These are phyloP conservation scores for Podaxis sp. DNA, from an alignment of 768 basidiomycete genomes.

Conservation along the genomic window DNA sequence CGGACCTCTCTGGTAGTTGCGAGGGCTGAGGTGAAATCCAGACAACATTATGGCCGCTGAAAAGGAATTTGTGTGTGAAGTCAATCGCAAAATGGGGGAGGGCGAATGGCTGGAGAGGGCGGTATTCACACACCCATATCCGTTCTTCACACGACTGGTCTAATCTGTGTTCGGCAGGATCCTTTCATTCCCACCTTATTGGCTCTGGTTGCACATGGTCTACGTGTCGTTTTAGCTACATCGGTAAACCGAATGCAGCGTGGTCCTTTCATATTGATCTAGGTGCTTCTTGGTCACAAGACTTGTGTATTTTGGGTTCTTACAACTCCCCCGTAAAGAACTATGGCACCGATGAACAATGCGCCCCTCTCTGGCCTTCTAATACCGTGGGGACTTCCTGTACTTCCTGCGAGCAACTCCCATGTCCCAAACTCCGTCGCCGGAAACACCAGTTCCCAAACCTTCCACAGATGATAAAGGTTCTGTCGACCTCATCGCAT, in stretches of 20 bases:
- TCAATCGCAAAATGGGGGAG: constrained; percentile 2
- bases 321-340: background rate
- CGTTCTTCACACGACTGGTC: constrained; percentile 1
- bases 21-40: background rate
- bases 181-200: background rate
- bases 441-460: background rate
- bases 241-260: background rate
- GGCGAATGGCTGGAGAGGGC: constrained; percentile 3
- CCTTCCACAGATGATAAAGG: constrained; percentile 1
- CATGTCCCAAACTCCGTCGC: constrained; percentile 1
- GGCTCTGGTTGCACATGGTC: background rate
- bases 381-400: background rate
- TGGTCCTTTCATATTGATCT: constrained; percentile 1
- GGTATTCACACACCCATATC: constrained; percentile 2
- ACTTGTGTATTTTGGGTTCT: background rate
- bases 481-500: constrained; percentile 2
- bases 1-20: background rate
- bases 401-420: background rate
- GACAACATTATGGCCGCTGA: background rate
- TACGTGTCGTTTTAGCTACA: background rate
- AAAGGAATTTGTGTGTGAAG: constrained; percentile 11
- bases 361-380: constrained; percentile 5
- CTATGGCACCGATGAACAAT: background rate
- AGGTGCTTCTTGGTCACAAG: constrained; percentile 12
- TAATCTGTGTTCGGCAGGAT: background rate